Evolutionary conservation across 495 filamentous ascomycete species (phyloP), one percentile per base, ranked within the genome.

Genomic region (Glarea lozoyensis): DNA sequence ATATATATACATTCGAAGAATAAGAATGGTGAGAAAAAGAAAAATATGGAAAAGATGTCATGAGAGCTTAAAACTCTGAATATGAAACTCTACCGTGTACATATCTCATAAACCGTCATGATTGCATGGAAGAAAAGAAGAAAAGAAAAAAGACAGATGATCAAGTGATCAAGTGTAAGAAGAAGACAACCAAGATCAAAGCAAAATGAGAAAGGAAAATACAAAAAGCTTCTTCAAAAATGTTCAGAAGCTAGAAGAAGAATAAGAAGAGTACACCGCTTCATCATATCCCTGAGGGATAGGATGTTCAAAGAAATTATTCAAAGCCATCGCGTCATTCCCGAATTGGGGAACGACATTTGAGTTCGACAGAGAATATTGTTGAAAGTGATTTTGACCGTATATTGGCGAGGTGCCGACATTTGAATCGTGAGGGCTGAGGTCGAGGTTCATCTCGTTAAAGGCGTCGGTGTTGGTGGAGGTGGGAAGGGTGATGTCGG

Each of bases 401-500:
- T 38, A 23, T 21, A 38, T 30, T 34, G 31, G 24, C 29, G n/a
- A 21, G 23, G 42, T 32, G n/a, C n/a, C n/a, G 45, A 45, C 40
- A 37, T 18, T 18, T 15, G 22, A 16, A 42, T 25, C 34, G 24
- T 46, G 50, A 13, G 15, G 27, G 35, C 41, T 32, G 18, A 47
- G 44, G 37, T 54, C 43, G 38, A 45, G 27, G 9, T 37, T 35
- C 44, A 56, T 46, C 39, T 43, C 47, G n/a, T 35, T n/a, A 33
- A 40, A 56, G 9, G 43, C 11, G 30, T 53, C 38, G 43, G 11
- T 49, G 43, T 40, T 37, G 37, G 33, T 48, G n/a, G 35, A 6
- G 21, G 47, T 2, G 39, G 43, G 48, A 5, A 30, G 25, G 43
- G 42, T 43, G 30, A 46, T 24, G 31, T 27, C n/a, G 43, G 35